Base-by-base conservation (phyloP, 2,329 filamentous ascomycete species). In the Ophiostoma ulmi region DNA sequence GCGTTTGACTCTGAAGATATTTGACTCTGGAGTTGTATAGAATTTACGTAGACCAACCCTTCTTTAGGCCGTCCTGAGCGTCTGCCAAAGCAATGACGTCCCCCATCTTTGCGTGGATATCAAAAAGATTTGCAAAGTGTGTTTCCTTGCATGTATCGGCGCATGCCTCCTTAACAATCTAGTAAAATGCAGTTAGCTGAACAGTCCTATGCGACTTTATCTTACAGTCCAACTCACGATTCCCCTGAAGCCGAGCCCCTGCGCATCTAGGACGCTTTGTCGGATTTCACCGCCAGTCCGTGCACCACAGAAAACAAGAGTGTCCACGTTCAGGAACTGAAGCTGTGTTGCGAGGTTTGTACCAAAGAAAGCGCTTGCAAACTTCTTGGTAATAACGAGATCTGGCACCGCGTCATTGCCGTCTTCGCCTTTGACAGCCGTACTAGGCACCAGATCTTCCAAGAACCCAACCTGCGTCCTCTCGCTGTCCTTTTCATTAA, bases 291-390 rank as follows among this genome's bases (percentile, higher is more conserved):
- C 82, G 72, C 79, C 80, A 17, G 81, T 83, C 74, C 81, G 81
- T 64, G 83, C 81, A n/a, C 82, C 82, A 72, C 81, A 82, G 11
- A 84, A 76, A 3, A 83, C 80, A n/a, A 83, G 74, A 11, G 81
- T 82, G 71, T 83, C 81, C 26, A 81, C 75, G 31, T 76, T 76
- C 67, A 78, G 75, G 11, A 80, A 72, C 39, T 77, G 77, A 44
- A 83, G 76, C 58, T 81, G 77, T 1, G 79, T 80, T 2, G 78
- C 78, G 58, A 83, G 77, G 10, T 80, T 78, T 39, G 82, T 84
- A 26, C 81, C 82, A 72, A 84, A 83, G 75, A 83, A 83, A 3
- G 80, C 81, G 71, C 78, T 81, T 14, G 81, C 77, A 73, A 81
- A 81, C 72, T 80, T 80, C 77, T 84, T 83, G 69, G 76, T 76